Conservation (phyloP, 176 grass and related monocot species). For the Triticum aestivum region DNA sequence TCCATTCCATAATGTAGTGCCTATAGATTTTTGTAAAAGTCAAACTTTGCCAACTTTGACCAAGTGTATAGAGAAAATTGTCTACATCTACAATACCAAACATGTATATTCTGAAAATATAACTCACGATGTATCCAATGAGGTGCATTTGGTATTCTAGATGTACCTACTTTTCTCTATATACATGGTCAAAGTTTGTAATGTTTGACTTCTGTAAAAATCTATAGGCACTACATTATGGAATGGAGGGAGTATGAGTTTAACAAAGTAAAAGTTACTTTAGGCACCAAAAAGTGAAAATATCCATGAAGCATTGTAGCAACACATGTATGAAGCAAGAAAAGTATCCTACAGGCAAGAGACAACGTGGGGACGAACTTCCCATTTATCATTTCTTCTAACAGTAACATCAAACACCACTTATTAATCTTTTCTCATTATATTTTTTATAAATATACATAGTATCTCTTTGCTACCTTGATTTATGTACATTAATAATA, state of each 20-base stretch:
- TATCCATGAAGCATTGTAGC: neutral
- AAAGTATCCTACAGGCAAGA: neutral
- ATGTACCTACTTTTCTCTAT: too few relatives aligned
- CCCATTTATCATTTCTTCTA: neutral
- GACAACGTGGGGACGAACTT: neutral
- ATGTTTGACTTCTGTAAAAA: too few relatives aligned
- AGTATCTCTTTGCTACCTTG: neutral
- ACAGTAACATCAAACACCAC: neutral
- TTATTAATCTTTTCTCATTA: neutral
- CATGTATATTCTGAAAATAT: too few relatives aligned
- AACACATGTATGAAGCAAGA: neutral
- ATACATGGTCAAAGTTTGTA: too few relatives aligned
- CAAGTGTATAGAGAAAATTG: too few relatives aligned
- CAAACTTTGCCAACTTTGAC: too few relatives aligned
- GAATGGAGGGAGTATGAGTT: neutral
- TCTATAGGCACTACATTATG: too few relatives aligned
- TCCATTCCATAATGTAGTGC: too few relatives aligned
- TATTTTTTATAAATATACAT: neutral
- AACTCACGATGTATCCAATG: too few relatives aligned
- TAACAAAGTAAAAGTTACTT: neutral
- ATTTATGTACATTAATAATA: slow-evolving; percentile 16
- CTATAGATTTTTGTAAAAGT: too few relatives aligned
- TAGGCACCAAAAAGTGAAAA: neutral
- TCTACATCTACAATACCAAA: too few relatives aligned
- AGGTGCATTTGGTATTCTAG: too few relatives aligned